Percentiles rank a stretch among this genome's conserved stretches.
Conservation (phyloP, 257 asterid genomes). For the Apocynum venetum region DNA sequence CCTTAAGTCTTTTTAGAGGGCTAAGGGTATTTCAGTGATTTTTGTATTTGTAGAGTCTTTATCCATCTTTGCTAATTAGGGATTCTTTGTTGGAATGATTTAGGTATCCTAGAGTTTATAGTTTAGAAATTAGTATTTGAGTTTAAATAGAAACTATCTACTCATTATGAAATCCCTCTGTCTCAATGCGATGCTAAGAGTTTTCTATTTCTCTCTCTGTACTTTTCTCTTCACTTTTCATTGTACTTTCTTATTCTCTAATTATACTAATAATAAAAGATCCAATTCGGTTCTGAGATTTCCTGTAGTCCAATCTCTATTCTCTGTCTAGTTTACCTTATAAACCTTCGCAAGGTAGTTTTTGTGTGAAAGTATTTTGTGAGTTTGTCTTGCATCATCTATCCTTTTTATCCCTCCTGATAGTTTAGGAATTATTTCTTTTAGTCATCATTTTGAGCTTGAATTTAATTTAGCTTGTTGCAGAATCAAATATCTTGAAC, state of each 20-base stretch:
- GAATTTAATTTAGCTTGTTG: slow-evolving; percentile 30
- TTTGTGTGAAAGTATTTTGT: neutral
- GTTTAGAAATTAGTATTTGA: neutral
- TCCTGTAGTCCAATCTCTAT: neutral
- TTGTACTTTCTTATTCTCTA: neutral
- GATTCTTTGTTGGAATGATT: neutral
- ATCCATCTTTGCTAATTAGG: neutral
- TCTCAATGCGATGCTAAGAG: neutral
- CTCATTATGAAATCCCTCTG: neutral
- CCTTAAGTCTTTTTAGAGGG: neutral
- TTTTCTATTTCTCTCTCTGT: neutral
- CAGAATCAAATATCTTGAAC: slow-evolving; percentile 40
- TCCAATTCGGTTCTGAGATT: neutral
- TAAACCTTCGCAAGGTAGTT: neutral
- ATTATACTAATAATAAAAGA: too few species aligned
- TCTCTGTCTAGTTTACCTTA: neutral
- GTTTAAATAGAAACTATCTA: neutral
- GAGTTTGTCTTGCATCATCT: neutral
- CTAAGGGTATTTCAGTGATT: neutral
- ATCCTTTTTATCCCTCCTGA: neutral
- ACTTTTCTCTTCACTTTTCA: neutral
- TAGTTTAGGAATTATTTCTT: slow-evolving; percentile 2
- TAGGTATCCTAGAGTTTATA: neutral
- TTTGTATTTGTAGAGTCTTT: neutral
- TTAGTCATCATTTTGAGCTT: slow-evolving; percentile 26